phyloP scores from a whole-genome alignment of 1,139 yeast species.

The Candida tetrigidarum region DNA sequence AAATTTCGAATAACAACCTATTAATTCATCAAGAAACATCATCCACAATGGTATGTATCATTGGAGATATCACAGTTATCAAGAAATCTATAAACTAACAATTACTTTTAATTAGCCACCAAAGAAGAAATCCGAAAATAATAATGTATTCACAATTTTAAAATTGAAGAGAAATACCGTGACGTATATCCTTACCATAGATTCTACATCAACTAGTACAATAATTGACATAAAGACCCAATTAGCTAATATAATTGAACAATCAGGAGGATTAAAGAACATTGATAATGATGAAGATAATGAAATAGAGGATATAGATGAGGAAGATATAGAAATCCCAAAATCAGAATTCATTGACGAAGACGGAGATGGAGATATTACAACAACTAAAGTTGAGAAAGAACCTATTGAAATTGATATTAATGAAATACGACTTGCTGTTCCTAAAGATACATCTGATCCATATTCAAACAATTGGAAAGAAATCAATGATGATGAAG shows the following conservation, averaged over 20 bases:
- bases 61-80: neutral
- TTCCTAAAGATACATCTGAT: constrained; percentile 43
- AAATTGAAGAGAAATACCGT: constrained; percentile 48
- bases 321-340: constrained; percentile 29
- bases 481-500: constrained; percentile 30
- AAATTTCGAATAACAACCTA: no score
- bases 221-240: constrained; percentile 32
- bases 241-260: constrained; percentile 42
- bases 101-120: constrained; percentile 30
- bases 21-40: no score
- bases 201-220: constrained; percentile 22
- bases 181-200: constrained; percentile 48
- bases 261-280: constrained; percentile 49
- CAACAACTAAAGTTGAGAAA: constrained; percentile 16
- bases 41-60: constrained; percentile 13
- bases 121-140: constrained; percentile 23
- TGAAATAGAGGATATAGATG: constrained; percentile 24
- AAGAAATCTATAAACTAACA: neutral
- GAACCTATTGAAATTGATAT: constrained; percentile 14
- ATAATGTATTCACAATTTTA: constrained; percentile 31
- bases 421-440: constrained; percentile 38
- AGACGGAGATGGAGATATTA: constrained; percentile 3
- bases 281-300: constrained; percentile 26
- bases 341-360: constrained; percentile 28
- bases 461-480: constrained; percentile 49